These are phyloP conservation scores for Dinochytrium kinnereticum DNA, from an alignment of 371 early-diverging fungal genomes.

Conservation along the genomic window DNA sequence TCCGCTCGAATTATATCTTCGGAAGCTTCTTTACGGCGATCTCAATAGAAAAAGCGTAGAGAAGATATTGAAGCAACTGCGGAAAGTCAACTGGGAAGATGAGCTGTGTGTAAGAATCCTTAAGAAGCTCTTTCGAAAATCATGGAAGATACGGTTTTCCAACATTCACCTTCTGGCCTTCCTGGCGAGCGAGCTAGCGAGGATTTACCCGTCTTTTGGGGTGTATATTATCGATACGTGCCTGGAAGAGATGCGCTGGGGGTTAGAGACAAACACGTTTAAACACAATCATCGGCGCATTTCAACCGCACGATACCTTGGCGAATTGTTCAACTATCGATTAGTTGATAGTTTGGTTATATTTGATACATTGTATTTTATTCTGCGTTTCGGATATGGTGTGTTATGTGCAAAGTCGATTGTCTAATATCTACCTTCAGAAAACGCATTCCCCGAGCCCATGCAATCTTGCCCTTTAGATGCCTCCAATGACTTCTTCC, in stretches of 20 bases:
- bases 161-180: slow-evolving; percentile 84
- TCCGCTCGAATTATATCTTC: slow-evolving; percentile 82
- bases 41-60: slow-evolving; percentile 55
- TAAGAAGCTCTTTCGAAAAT: slow-evolving; percentile 72
- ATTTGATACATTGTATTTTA: slow-evolving; percentile 83
- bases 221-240: slow-evolving; percentile 82
- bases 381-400: slow-evolving; percentile 86
- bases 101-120: slow-evolving; percentile 51
- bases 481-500: slow-evolving; percentile 89
- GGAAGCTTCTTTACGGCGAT: slow-evolving; percentile 83
- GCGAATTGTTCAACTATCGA: slow-evolving; percentile 88
- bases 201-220: slow-evolving; percentile 86
- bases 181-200: slow-evolving; percentile 75
- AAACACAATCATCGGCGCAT: slow-evolving; percentile 90
- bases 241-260: slow-evolving; percentile 87
- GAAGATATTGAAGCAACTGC: slow-evolving; percentile 70
- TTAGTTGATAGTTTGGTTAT: slow-evolving; percentile 81
- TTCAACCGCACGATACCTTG: slow-evolving; percentile 80
- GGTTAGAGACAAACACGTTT: slow-evolving; percentile 88
- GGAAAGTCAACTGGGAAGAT: slow-evolving; percentile 89
- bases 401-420: background rate
- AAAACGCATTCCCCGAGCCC: slow-evolving; percentile 76
- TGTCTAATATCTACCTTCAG: slow-evolving; percentile 43
- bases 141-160: slow-evolving; percentile 91
- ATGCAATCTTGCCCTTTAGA: slow-evolving; percentile 74